phyloP scores from a whole-genome alignment of 352 stramenopile species.

The Phytophthora brassicae region DNA sequence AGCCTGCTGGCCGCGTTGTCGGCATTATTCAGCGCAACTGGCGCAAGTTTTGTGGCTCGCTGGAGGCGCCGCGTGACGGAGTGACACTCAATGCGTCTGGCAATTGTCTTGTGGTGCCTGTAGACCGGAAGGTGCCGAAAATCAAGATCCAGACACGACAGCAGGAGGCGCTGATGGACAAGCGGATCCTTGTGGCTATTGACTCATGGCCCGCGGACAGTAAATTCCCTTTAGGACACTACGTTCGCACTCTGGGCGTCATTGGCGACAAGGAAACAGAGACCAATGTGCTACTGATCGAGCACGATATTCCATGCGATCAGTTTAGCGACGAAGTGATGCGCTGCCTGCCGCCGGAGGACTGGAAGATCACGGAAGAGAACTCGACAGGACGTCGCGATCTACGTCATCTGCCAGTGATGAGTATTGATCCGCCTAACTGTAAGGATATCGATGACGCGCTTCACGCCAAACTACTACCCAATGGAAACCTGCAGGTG shows the following conservation, averaged over 20 bases:
- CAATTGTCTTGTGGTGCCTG: slow-evolving; percentile 79
- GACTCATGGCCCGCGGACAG: slow-evolving; percentile 92
- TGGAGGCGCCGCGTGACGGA: slow-evolving; percentile 74
- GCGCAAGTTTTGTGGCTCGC: slow-evolving; percentile 93
- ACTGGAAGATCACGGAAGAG: slow-evolving; percentile 96
- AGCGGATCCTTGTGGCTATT: slow-evolving; percentile 94
- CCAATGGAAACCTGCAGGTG: slow-evolving; percentile 93
- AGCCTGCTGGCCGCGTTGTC: slow-evolving; percentile 84
- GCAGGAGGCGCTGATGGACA: slow-evolving; percentile 88
- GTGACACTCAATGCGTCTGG: slow-evolving; percentile 43
- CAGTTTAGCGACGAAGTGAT: slow-evolving; percentile 89
- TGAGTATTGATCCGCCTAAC: slow-evolving; percentile 89
- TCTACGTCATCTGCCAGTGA: slow-evolving; percentile 92
- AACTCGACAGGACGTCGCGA: slow-evolving; percentile 91
- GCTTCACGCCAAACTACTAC: slow-evolving; percentile 91
- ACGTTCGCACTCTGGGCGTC: slow-evolving; percentile 94
- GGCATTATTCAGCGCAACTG: slow-evolving; percentile 94
- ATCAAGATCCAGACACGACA: slow-evolving; percentile 95
- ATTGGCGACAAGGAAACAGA: slow-evolving; percentile 97
- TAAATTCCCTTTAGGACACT: slow-evolving; percentile 95
- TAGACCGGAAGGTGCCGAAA: slow-evolving; percentile 91
- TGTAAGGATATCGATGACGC: slow-evolving; percentile 99
- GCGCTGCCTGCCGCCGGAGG: slow-evolving; percentile 90
- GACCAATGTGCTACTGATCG: slow-evolving; percentile 94
- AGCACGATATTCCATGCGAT: slow-evolving; percentile 95